Evolutionary conservation across 306 rosid genomes (phyloP), one percentile per base, ranked within the genome.

Genomic region (Trifolium repens): DNA sequence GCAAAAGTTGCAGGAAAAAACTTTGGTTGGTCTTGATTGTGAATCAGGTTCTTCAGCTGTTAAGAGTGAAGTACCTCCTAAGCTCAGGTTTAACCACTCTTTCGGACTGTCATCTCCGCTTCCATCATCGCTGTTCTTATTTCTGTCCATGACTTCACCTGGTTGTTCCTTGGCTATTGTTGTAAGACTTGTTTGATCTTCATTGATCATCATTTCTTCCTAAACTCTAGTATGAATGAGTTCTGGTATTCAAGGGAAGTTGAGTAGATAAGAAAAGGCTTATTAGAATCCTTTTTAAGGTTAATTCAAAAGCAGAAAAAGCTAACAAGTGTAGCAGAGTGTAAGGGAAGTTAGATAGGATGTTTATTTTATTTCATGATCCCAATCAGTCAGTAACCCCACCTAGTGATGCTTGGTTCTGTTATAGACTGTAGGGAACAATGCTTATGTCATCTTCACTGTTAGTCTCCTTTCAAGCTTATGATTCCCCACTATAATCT

Each of bases 1-100:
- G 87, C 99, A 92, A 88, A 92, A 96, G 87, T 96, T 96, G 77
- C 99, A 96, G 4, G 98, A 96, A 62, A 90, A 96, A 22, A 89
- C 87, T 83, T 88, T 94, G 63, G 77, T 40, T 34, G 91, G 72
- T 77, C 80, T 81, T 70, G 89, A 61, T 67, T 62, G 88, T 15
- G 84, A 72, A 34, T 85, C 92, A 46, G 76, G 50, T 71, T 85
- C 82, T 59, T 72, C 93, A 61, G 69, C 65, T 76, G 87, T 74
- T 73, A 88, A 66, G 79, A 82, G 74, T 75, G 79, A 62, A 75
- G 78, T 86, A 58, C 90, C 75, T 26, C 91, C 93, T 71, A 92
- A 76, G 77, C 93, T 87, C 85, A 96, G 88, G 82, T 83, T 87
- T 82, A 92, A 86, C 99, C 99, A 92, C 87, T 87, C 88, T 67